Evolutionary conservation across 306 rosid species (phyloP).

Genomic region (Rosa chinensis): DNA sequence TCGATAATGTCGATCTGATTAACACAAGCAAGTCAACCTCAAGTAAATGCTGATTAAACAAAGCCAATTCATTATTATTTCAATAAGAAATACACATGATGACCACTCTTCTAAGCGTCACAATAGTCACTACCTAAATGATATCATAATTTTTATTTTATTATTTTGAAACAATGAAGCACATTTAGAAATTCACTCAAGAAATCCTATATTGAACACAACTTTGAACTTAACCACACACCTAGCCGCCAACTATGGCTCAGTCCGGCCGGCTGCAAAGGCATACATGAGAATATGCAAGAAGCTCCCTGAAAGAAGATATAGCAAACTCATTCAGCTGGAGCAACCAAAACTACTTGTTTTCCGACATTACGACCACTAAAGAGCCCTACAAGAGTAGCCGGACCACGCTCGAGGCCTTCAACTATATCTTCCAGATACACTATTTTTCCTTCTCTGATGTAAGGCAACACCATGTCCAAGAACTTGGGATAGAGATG

Average conservation of each 20-base stretch:
- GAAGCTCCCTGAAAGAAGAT: not conserved
- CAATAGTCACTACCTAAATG: no score
- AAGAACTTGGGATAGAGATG: not conserved
- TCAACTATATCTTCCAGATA: not conserved
- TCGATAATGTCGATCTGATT: no score
- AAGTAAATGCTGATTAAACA: no score
- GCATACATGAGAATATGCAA: no score
- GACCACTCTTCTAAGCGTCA: no score
- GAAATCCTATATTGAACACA: no score
- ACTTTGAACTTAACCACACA: not conserved
- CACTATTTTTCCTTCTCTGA: not conserved
- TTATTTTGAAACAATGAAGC: no score
- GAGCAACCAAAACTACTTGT: not conserved
- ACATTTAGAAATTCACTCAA: no score
- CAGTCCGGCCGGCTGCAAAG: no score
- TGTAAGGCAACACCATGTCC: not conserved
- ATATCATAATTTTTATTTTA: no score
- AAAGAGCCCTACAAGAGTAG: not conserved
- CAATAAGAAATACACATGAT: not conserved
- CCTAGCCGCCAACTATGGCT: no score
- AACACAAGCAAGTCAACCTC: not conserved
- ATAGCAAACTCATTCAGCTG: not conserved
- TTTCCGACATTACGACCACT: not conserved
- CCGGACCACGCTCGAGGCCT: not conserved
- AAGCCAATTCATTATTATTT: no score